Evolutionary conservation across 306 rosid genomes (phyloP), one percentile per base, ranked within the genome.

Genomic region (Ammopiptanthus mongolicus): DNA sequence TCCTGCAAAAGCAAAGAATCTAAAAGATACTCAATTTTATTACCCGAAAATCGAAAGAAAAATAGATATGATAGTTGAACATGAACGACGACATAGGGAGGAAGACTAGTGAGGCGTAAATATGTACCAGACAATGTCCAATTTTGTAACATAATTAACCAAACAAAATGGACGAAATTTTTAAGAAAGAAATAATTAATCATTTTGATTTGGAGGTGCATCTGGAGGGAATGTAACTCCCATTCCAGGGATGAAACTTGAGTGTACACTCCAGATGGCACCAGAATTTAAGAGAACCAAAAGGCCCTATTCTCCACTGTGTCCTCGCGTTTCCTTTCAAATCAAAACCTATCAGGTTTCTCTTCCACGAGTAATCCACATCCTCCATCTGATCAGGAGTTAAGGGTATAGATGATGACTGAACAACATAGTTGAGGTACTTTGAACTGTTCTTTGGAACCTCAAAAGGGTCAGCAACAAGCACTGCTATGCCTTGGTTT

Each of bases 141-240:
- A 57, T 46, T 56, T 21, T 72, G 71, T 60, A 19, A 5, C 47
- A 41, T 55, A 61, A 81, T 15, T 15, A 52, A 10, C 18, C 3
- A 80, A 5, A 57, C 70, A 29, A 74, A 75, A 74, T n/a, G 71
- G 59, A 58, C 25, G 22, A 33, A 79, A n/a, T n/a, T n/a, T n/a
- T n/a, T n/a, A n/a, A 56, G n/a, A 9, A 8, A 36, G 3, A 31
- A 67, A 4, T 0, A 44, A 29, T 44, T 3, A 37, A 31, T 84
- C 78, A 95, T 65, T 87, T 88, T 0, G 88, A 79, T 69, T 79
- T 83, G 28, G 98, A 83, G 71, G 83, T 91, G 76, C 98, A 95
- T 2, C 59, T 81, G 0, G 87, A 64, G 17, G 25, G 59, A 66
- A 87, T 77, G 62, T 88, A 91, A 62, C 82, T 82, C 18, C 96